Conservation (phyloP, 1,284 basidiomycete species). For the Farysia itapuensis region DNA sequence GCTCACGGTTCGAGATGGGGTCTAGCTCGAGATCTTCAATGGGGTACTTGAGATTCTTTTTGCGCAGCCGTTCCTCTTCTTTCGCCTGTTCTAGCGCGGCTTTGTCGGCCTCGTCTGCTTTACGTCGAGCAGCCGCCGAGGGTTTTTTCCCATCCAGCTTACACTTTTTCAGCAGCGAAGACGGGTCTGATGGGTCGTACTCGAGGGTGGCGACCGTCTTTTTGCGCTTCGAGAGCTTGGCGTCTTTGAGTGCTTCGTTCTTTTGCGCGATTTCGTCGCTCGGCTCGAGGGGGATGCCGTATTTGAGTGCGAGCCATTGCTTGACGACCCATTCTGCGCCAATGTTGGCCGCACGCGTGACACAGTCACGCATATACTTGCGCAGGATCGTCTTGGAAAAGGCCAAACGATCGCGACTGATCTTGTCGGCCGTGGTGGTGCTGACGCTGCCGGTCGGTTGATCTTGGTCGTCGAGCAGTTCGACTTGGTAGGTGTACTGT, state of each 20-base stretch:
- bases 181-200: conserved; percentile 68
- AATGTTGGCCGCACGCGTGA: conserved; percentile 83
- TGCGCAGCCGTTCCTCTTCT: conserved; percentile 67
- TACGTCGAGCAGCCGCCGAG: conserved; percentile 20
- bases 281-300: conserved; percentile 80
- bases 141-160: conserved; percentile 23
- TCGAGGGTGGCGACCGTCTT: conserved; percentile 73
- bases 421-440: conserved; percentile 73
- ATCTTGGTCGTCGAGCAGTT: conserved; percentile 66
- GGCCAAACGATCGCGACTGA: conserved; percentile 84
- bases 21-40: conserved; percentile 64
- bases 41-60: conserved; percentile 78
- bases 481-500: conserved; percentile 83
- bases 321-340: conserved; percentile 95
- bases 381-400: conserved; percentile 96
- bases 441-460: conserved; percentile 69
- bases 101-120: conserved; percentile 29
- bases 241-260: conserved; percentile 77
- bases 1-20: conserved; percentile 53
- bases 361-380: conserved; percentile 90
- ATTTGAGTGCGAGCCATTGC: conserved; percentile 75
- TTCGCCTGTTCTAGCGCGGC: conserved; percentile 30
- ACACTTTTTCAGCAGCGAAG: conserved; percentile 59
- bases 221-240: conserved; percentile 65
- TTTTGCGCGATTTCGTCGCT: conserved; percentile 77